These are phyloP conservation scores for Pestalotiopsis sp. DNA, from an alignment of 2,329 filamentous ascomycete species.

Conservation along the genomic window DNA sequence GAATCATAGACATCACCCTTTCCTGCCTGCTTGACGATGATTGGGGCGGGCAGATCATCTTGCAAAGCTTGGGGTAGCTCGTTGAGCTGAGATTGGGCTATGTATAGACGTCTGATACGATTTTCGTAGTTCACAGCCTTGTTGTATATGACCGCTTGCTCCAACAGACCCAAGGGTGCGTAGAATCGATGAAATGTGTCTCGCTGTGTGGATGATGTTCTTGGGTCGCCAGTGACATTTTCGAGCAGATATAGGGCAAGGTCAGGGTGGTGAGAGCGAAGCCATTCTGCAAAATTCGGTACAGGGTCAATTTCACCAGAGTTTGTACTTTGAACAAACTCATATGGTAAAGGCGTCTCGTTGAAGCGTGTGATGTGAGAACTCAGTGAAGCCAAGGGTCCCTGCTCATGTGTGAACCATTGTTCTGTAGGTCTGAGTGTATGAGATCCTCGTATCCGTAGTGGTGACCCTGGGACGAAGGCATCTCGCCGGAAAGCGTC, in stretches of 20 bases:
- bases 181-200: conserved; percentile 57
- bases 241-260: conserved; percentile 18
- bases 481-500: conserved; percentile 23
- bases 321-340: conserved; percentile 17
- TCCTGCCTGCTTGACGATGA: conserved; percentile 63
- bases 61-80: conserved; percentile 67
- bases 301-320: background rate
- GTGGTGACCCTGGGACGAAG: conserved; percentile 22
- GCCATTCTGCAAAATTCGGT: background rate
- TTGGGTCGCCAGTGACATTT: background rate
- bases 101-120: conserved; percentile 63
- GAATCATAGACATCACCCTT: conserved; percentile 85
- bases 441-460: conserved; percentile 21
- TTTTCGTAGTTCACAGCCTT: conserved; percentile 14
- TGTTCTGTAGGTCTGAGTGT: conserved; percentile 22
- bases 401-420: conserved; percentile 27
- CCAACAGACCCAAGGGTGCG: conserved; percentile 66
- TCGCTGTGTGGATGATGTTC: background rate
- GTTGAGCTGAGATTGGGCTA: conserved; percentile 77
- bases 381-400: conserved; percentile 17
- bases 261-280: background rate
- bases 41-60: conserved; percentile 69
- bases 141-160: conserved; percentile 58
- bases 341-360: conserved; percentile 28
- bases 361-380: conserved; percentile 22